Evolutionary conservation across 1,284 basidiomycete genomes (phyloP).

Genomic region (Trichosporon asahii): DNA sequence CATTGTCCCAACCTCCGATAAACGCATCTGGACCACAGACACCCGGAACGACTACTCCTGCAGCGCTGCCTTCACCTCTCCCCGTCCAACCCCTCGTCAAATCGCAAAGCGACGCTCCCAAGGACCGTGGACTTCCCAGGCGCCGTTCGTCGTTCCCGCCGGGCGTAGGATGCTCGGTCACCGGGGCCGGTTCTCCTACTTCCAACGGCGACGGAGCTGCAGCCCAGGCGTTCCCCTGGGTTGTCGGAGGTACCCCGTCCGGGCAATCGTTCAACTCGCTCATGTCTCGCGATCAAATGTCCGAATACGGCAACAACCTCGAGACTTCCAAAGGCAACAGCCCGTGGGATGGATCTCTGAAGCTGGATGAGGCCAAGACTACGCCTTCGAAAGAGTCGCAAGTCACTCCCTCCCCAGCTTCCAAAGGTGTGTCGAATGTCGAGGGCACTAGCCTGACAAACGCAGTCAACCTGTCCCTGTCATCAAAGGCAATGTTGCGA

Average conservation of each 20-base stretch:
- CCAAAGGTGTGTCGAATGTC: not conserved
- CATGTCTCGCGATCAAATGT: constrained; percentile 8
- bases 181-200: not conserved
- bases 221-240: constrained; percentile 28
- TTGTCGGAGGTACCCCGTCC: constrained; percentile 8
- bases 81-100: constrained; percentile 18
- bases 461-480: constrained; percentile 3
- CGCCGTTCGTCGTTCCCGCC: constrained; percentile 38
- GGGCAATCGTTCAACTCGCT: constrained; percentile 2
- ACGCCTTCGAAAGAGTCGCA: not conserved
- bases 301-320: constrained; percentile 4
- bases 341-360: constrained; percentile 4
- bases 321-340: not conserved
- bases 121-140: constrained; percentile 13
- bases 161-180: constrained; percentile 22
- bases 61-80: constrained; percentile 11
- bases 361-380: not conserved
- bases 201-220: not conserved
- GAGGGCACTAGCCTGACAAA: not conserved
- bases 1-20: constrained; percentile 22
- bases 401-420: not conserved
- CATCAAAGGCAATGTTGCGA: constrained; percentile 3
- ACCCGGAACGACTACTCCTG: not conserved
- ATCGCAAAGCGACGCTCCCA: not conserved
- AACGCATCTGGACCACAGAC: constrained; percentile 9